Conservation (phyloP, 2,329 filamentous ascomycete genomes). For the Xylariomycetidae sp. region DNA sequence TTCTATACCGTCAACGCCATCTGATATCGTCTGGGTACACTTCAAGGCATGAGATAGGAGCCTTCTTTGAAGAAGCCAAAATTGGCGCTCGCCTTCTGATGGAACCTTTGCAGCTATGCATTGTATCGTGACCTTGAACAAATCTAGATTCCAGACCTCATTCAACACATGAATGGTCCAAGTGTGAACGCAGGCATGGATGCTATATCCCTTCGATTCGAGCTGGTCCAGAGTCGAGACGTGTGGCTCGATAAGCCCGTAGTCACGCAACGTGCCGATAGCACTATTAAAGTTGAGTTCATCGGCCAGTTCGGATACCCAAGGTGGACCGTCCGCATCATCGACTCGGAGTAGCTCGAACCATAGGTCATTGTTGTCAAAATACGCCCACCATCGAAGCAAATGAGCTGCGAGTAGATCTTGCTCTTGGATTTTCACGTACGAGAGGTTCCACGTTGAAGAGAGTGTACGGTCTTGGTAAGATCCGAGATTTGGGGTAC, state of each 20-base stretch:
- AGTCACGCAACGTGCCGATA: constrained; percentile 5
- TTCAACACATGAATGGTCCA: constrained; percentile 13
- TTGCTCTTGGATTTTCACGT: constrained; percentile 28
- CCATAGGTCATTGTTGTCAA: constrained; percentile 13
- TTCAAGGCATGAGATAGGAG: constrained; percentile 12
- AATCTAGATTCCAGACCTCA: constrained; percentile 5
- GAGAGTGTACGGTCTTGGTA: constrained; percentile 31
- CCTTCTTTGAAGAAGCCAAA: constrained; percentile 12
- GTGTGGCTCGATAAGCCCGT: constrained; percentile 8
- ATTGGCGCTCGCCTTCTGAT: constrained; percentile 2
- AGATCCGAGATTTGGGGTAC: constrained; percentile 20
- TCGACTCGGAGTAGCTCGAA: constrained; percentile 7
- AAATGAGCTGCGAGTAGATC: constrained; percentile 12
- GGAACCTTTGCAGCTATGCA: constrained; percentile 12
- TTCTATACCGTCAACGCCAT: constrained; percentile 5
- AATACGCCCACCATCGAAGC: constrained; percentile 10
- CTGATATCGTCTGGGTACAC: constrained; percentile 4
- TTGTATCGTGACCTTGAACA: constrained; percentile 9
- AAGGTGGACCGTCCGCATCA: background rate
- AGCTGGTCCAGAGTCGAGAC: background rate
- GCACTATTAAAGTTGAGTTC: constrained; percentile 6
- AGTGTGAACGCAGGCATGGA: constrained; percentile 25
- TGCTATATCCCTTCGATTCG: constrained; percentile 6
- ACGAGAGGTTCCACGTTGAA: constrained; percentile 35
- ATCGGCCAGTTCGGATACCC: constrained; percentile 4